Evolutionary conservation across 2,329 filamentous ascomycete species (phyloP).

Genomic region (Grosmannia serpens): DNA sequence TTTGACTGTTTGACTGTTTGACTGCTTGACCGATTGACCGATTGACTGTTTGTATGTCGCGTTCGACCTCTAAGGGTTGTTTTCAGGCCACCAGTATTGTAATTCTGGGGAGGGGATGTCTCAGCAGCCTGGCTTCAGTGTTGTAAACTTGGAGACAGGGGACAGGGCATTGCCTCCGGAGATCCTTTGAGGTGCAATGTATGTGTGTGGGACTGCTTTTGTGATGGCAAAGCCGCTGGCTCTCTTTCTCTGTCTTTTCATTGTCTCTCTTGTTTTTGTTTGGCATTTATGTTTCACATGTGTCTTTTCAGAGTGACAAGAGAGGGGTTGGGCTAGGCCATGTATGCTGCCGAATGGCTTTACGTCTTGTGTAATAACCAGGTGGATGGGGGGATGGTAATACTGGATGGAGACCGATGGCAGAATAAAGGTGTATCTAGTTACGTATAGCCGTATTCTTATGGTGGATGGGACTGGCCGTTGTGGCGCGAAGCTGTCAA

Average conservation of each 20-base stretch:
- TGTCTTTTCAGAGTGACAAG: neutral
- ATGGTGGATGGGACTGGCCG: neutral
- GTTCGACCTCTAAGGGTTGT: too few relatives aligned
- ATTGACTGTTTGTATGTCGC: neutral
- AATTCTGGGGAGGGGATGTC: neutral
- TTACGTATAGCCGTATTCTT: neutral
- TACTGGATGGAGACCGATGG: neutral
- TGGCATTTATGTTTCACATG: slow-evolving; percentile 1
- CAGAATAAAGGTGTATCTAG: neutral
- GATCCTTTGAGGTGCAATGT: neutral
- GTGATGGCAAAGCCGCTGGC: neutral
- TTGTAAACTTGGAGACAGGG: neutral
- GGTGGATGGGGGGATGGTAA: neutral
- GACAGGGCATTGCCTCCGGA: neutral
- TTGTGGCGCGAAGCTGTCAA: neutral
- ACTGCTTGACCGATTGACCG: neutral
- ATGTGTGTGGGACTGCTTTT: neutral
- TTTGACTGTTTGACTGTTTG: neutral
- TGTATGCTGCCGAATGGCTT: neutral
- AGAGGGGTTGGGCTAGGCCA: neutral
- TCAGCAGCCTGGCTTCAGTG: neutral
- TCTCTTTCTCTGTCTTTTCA: neutral
- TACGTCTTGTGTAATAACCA: slow-evolving; percentile 1
- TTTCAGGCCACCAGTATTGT: neutral
- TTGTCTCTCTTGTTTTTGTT: neutral